Conservation (phyloP, 148 eudicot genomes). For the Pouteria glomerata region DNA sequence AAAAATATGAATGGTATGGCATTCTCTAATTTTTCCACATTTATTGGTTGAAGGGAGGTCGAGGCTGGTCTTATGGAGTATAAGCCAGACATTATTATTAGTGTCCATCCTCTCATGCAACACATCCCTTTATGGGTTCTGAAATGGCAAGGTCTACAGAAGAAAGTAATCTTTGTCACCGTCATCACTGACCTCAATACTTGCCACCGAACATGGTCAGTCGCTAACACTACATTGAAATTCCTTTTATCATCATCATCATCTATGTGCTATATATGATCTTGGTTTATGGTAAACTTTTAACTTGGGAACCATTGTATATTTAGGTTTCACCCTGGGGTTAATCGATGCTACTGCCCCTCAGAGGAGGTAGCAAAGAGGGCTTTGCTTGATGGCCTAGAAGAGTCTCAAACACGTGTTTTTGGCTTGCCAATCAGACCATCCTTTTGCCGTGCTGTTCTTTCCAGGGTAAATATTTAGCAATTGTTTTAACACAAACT, state of each 20-base stretch:
- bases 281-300: not conserved
- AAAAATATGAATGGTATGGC: too few species aligned
- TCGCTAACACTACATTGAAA: not conserved
- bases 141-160: slow-evolving; percentile 95
- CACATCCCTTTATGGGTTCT: slow-evolving; percentile 98
- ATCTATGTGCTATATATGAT: too few species aligned
- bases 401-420: slow-evolving; percentile 70
- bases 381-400: slow-evolving; percentile 70
- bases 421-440: slow-evolving; percentile 96
- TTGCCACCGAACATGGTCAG: slow-evolving; percentile 93
- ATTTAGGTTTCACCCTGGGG: slow-evolving; percentile 84
- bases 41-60: slow-evolving; percentile 60
- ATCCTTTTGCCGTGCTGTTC: slow-evolving; percentile 71
- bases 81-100: slow-evolving; percentile 90
- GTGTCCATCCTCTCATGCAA: slow-evolving; percentile 98
- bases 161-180: slow-evolving; percentile 87
- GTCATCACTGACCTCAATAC: slow-evolving; percentile 94
- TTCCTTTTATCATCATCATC: not conserved
- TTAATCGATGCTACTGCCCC: slow-evolving; percentile 87
- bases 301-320: slow-evolving; percentile 10
- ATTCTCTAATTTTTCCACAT: not conserved
- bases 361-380: slow-evolving; percentile 94
- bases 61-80: slow-evolving; percentile 97
- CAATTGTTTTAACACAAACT: not conserved
- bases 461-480: slow-evolving; percentile 51